Percentiles rank a stretch among this genome's conserved stretches.
These are phyloP conservation scores for Citrus glauca DNA, from an alignment of 345 rosid genomes.

Conservation along the genomic window DNA sequence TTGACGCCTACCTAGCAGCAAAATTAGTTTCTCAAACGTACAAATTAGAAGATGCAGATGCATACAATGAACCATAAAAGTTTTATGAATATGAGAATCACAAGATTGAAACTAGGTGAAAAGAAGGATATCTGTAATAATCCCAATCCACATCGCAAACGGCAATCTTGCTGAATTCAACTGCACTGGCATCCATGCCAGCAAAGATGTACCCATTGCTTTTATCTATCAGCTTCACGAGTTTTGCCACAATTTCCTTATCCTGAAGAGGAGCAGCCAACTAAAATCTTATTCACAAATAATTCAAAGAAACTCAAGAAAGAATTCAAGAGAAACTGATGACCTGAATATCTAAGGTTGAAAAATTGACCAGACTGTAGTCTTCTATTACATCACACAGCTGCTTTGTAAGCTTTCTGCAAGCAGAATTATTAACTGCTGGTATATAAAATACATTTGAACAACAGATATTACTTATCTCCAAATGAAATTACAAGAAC, in stretches of 20 bases:
- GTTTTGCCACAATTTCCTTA: conserved; percentile 79
- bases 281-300: conserved; percentile 2
- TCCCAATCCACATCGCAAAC: conserved; percentile 77
- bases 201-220: conserved; percentile 86
- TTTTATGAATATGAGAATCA: neutral
- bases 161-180: conserved; percentile 91
- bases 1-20: neutral
- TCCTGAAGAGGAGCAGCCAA: conserved; percentile 41
- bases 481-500: neutral
- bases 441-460: neutral
- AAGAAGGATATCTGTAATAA: conserved; percentile 82
- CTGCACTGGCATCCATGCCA: conserved; percentile 72
- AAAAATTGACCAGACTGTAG: conserved; percentile 25
- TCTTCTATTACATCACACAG: conserved; percentile 50
- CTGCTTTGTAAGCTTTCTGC: conserved; percentile 83
- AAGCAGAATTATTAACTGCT: conserved; percentile 8
- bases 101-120: neutral
- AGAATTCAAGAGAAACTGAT: conserved; percentile 2
- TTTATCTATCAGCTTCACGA: conserved; percentile 81
- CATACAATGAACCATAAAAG: neutral
- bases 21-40: neutral
- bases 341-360: conserved; percentile 93
- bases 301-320: conserved; percentile 1
- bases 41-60: neutral
- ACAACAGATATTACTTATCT: neutral